Evolutionary conservation across 805 yeast species (phyloP).

Genomic region (Metschnikowia cubensis): DNA sequence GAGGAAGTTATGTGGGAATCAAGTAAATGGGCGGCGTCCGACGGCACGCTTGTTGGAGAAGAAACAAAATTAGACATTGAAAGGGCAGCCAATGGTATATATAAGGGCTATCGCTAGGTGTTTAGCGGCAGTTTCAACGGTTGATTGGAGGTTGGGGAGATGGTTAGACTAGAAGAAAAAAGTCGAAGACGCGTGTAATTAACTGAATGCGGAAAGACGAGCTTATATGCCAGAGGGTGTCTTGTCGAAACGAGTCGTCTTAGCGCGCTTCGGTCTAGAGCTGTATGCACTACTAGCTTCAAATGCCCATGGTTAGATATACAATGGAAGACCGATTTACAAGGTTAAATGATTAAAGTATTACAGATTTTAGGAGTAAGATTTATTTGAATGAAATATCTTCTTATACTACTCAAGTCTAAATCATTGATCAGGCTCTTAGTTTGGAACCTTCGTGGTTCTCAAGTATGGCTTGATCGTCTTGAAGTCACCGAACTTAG

Average conservation of each 20-base stretch:
- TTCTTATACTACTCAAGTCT: no score
- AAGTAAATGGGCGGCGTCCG: constrained; percentile 41
- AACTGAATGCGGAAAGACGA: constrained; percentile 7
- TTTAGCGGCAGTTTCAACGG: neutral
- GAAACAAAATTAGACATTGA: constrained; percentile 42
- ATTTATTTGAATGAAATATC: no score
- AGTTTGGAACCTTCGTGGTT: constrained; percentile 39
- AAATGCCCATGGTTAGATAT: no score
- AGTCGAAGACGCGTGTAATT: constrained; percentile 11
- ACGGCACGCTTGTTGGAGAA: constrained; percentile 41
- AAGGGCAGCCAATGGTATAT: neutral
- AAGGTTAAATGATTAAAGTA: no score
- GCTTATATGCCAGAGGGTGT: neutral
- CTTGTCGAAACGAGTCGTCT: neutral
- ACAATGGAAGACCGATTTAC: no score
- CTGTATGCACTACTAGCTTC: neutral
- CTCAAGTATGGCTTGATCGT: constrained; percentile 61
- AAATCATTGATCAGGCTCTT: neutral
- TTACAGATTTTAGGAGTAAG: no score
- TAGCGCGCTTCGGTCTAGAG: neutral
- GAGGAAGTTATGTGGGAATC: constrained; percentile 42
- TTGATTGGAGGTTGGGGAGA: neutral
- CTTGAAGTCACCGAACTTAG: constrained; percentile 58
- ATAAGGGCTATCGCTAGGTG: neutral
- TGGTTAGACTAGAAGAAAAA: neutral